Conservation (phyloP, 2,329 filamentous ascomycete genomes). For the Fusarium heterosporum region DNA sequence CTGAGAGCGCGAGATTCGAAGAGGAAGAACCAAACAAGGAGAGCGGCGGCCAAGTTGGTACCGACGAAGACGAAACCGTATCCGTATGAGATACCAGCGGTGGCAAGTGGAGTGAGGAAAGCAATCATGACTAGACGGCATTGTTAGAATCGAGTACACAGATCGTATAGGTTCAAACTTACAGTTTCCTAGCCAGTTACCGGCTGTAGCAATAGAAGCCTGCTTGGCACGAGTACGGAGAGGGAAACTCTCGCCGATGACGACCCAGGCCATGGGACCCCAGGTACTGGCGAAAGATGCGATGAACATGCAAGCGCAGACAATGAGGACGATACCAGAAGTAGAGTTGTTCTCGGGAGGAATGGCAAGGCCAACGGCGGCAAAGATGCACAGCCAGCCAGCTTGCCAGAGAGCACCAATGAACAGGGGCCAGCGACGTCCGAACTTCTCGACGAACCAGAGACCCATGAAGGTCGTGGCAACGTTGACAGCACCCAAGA, state of each 20-base stretch:
- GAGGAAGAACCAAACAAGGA: slow-evolving; percentile 76
- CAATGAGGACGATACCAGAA: slow-evolving; percentile 76
- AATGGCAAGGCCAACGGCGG: slow-evolving; percentile 63
- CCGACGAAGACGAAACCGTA: slow-evolving; percentile 75
- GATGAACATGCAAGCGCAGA: slow-evolving; percentile 80
- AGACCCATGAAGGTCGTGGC: slow-evolving; percentile 74
- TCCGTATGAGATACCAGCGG: slow-evolving; percentile 68
- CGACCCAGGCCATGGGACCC: slow-evolving; percentile 77
- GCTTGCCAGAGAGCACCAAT: slow-evolving; percentile 76
- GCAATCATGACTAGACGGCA: slow-evolving; percentile 64
- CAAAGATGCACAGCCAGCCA: slow-evolving; percentile 73
- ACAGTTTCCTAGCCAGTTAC: slow-evolving; percentile 71
- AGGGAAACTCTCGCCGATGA: slow-evolving; percentile 75
- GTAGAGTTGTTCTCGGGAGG: slow-evolving; percentile 57
- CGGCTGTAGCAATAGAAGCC: slow-evolving; percentile 65
- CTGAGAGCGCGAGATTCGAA: slow-evolving; percentile 73
- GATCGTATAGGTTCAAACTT: slow-evolving; percentile 13
- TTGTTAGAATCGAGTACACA: slow-evolving; percentile 17
- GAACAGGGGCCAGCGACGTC: slow-evolving; percentile 75
- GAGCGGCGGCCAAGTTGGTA: slow-evolving; percentile 68
- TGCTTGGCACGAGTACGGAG: slow-evolving; percentile 66
- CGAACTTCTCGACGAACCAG: slow-evolving; percentile 75
- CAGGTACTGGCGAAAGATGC: slow-evolving; percentile 76
- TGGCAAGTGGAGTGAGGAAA: slow-evolving; percentile 77
- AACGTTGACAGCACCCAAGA: slow-evolving; percentile 76